These are phyloP conservation scores for Pulveroboletus sp. DNA, from an alignment of 768 basidiomycete species.

Conservation along the genomic window DNA sequence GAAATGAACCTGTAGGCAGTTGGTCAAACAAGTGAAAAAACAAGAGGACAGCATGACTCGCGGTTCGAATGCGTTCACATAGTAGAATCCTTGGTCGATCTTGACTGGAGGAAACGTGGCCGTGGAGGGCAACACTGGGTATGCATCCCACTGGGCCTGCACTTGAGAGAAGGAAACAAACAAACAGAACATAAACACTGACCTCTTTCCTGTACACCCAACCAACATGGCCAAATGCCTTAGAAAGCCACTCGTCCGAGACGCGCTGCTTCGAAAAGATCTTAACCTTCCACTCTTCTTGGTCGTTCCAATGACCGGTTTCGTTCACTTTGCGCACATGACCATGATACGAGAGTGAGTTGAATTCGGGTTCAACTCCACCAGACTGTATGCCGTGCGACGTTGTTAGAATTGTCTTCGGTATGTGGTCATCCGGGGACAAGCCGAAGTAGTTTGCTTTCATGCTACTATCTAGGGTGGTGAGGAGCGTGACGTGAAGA, in stretches of 20 bases:
- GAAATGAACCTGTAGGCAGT: constrained; percentile 58
- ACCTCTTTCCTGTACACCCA: constrained; percentile 86
- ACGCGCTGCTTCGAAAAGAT: constrained; percentile 72
- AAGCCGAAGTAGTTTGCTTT: constrained; percentile 69
- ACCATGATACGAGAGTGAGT: constrained; percentile 80
- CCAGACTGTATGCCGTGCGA: constrained; percentile 53
- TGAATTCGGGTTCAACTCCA: constrained; percentile 70
- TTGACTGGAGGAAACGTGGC: constrained; percentile 69
- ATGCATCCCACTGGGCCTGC: constrained; percentile 67
- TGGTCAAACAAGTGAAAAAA: constrained; percentile 1
- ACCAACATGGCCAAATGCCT: constrained; percentile 64
- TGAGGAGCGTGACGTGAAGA: constrained; percentile 84
- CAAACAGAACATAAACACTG: constrained; percentile 5
- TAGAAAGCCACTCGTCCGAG: constrained; percentile 64
- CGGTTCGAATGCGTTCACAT: constrained; percentile 91
- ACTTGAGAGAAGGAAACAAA: constrained; percentile 4
- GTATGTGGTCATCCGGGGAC: constrained; percentile 38
- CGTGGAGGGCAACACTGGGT: constrained; percentile 68
- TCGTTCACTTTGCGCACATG: constrained; percentile 33
- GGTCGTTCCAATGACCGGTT: constrained; percentile 18
- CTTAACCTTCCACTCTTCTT: constrained; percentile 69
- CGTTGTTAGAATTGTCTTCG: constrained; percentile 70
- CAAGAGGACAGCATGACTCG: constrained; percentile 35
- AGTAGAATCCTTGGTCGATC: constrained; percentile 77
- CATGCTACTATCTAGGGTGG: constrained; percentile 63